Evolutionary conservation across 345 rosid genomes (phyloP).

Genomic region (Iberis pinnata): DNA sequence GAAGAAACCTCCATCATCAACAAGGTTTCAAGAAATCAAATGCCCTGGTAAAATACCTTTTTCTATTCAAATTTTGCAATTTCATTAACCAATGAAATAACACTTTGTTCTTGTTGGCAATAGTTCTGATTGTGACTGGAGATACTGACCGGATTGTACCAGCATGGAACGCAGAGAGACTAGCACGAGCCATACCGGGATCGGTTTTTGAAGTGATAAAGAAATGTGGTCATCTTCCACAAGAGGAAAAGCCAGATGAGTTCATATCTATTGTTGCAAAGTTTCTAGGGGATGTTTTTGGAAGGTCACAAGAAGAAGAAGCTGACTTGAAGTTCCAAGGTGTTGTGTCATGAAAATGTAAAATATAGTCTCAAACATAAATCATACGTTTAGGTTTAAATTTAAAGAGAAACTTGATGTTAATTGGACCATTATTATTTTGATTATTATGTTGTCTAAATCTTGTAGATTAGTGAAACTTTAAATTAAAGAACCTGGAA

Average conservation of each 20-base stretch:
- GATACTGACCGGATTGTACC: conserved; percentile 82
- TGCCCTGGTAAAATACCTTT: conserved; percentile 55
- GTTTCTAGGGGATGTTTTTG: conserved; percentile 53
- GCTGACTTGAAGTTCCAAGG: conserved; percentile 23
- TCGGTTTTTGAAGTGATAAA: conserved; percentile 56
- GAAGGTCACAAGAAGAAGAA: conserved; percentile 27
- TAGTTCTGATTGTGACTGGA: conserved; percentile 74
- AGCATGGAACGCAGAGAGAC: conserved; percentile 77
- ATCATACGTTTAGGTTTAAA: neutral
- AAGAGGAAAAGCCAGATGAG: conserved; percentile 78
- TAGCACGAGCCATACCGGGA: conserved; percentile 63
- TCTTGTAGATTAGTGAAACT: too few relatives aligned
- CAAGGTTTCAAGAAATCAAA: conserved; percentile 55
- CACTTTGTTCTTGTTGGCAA: conserved; percentile 10
- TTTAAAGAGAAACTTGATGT: neutral
- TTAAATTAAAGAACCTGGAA: too few relatives aligned
- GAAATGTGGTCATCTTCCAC: conserved; percentile 88
- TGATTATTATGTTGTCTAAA: too few relatives aligned
- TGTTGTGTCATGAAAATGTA: conserved; percentile 6
- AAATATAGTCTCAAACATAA: too few relatives aligned
- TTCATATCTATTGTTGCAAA: conserved; percentile 55
- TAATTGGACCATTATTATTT: neutral
- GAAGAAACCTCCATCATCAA: conserved; percentile 39
- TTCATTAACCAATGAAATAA: neutral
- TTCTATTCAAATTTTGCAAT: neutral